Evolutionary conservation across 148 eudicot species (phyloP).

Genomic region (Chenopodium album): DNA sequence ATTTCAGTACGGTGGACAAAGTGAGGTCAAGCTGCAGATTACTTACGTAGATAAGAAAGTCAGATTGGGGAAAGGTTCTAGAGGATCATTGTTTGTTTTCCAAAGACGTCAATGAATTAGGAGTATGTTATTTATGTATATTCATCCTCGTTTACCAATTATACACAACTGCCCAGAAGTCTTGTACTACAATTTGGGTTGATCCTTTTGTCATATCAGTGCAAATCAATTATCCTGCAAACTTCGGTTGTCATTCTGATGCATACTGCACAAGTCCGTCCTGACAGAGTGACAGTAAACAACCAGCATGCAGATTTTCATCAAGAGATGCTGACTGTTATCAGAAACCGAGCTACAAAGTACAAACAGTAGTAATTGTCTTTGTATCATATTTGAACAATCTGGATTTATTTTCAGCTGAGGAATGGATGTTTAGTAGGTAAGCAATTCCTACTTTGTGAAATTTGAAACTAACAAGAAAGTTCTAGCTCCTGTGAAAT

Average conservation of each 20-base stretch:
- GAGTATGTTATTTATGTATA: neutral
- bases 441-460: too few relatives aligned
- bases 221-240: neutral
- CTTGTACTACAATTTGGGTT: neutral
- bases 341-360: too few relatives aligned
- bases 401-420: too few relatives aligned
- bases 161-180: neutral
- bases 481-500: too few relatives aligned
- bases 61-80: slow-evolving; percentile 85
- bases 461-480: too few relatives aligned
- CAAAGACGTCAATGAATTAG: slow-evolving; percentile 47
- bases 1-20: slow-evolving; percentile 79
- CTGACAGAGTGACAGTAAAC: neutral
- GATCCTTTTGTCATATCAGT: neutral
- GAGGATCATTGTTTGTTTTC: slow-evolving; percentile 96
- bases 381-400: too few relatives aligned
- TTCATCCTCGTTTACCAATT: neutral
- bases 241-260: neutral
- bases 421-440: too few relatives aligned
- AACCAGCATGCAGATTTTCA: neutral
- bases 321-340: neutral
- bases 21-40: slow-evolving; percentile 90
- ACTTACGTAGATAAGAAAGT: slow-evolving; percentile 87
- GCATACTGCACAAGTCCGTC: neutral
- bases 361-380: too few relatives aligned